phyloP scores from a whole-genome alignment of 2,329 filamentous ascomycete species.

The Ceratocystis huliohia region DNA sequence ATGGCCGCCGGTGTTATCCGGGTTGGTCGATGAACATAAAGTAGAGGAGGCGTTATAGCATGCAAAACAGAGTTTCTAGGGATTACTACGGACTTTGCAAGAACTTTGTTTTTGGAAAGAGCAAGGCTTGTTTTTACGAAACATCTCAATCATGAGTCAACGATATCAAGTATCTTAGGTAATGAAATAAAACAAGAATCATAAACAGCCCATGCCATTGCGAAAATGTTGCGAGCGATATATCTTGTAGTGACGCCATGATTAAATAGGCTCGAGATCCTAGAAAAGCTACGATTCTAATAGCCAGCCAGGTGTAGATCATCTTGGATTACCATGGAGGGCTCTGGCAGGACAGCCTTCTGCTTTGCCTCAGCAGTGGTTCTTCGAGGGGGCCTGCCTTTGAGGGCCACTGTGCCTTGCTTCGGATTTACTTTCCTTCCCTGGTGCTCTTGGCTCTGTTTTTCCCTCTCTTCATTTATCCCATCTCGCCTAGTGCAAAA shows the following conservation, averaged over 20 bases:
- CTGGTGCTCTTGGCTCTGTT: too few species aligned
- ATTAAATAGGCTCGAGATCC: not conserved
- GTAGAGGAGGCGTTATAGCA: not conserved
- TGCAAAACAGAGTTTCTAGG: not conserved
- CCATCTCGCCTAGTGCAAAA: not conserved
- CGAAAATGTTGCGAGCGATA: not conserved
- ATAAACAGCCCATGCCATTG: not conserved
- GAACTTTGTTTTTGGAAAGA: not conserved
- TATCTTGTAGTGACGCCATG: not conserved
- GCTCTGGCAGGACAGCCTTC: too few species aligned
- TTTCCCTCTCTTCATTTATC: too few species aligned
- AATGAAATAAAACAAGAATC: conserved; percentile 5
- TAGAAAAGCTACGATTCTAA: too few species aligned
- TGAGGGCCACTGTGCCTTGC: too few species aligned
- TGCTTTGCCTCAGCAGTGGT: too few species aligned
- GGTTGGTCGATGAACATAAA: conserved; percentile 39
- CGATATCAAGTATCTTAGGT: conserved; percentile 3
- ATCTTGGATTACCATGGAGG: too few species aligned
- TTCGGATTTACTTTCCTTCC: too few species aligned
- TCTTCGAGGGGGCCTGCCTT: too few species aligned
- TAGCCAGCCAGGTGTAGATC: too few species aligned
- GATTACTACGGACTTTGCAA: conserved; percentile 5
- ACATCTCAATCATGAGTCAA: conserved; percentile 11
- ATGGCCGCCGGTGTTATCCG: conserved; percentile 86
- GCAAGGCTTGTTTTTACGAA: not conserved